Base-by-base conservation (phyloP, 2,329 filamentous ascomycete species). In the Colletotrichum sp. region DNA sequence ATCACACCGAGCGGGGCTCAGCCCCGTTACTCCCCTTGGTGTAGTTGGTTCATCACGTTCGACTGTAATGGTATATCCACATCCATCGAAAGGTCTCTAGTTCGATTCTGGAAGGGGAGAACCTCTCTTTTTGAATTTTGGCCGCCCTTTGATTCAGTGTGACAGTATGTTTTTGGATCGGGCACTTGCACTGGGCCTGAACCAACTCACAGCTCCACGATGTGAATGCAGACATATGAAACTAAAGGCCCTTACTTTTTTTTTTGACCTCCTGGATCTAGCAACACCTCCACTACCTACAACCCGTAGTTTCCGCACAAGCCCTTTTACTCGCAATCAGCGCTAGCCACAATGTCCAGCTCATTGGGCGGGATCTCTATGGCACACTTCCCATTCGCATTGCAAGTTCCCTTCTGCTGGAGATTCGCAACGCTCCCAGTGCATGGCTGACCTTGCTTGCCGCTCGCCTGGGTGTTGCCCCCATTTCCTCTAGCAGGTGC, bases 1-100 rank as follows among this genome's bases (percentile, higher is more conserved):
- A 32, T 44, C 18, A 57, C 34, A 30, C 55, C 55, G 16, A 69
- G 67, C 55, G 67, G 67, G 67, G 67, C 34, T 69, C 0, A 69
- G 67, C 55, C 55, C 34, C 24, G 67, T 60, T 32, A 62, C 67
- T 69, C 67, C 32, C 67, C 55, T 69, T 69, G 67, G 67, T 69
- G 67, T 69, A 69, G 67, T 69, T 69, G 67, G 67, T 69, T 69
- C 67, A 69, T 69, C 67, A 69, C 67, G 67, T 69, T 69, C 67
- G 67, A 69, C 67, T 69, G 67, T 69, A 69, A 69, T 69, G 55
- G 67, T 60, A 13, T 34, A 55, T 62, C 55, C 67, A 62, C 16
- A 12, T n/a, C 44, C 15, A 69, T 69, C 67, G 67, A 69, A 69
- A 69, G 67, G 67, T 69, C 67, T 44, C 67, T 69, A 69, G 67